Evolutionary conservation across 1,284 basidiomycete genomes (phyloP), one percentile per base, ranked within the genome.

Genomic region (Tetrapyrgos nigripes): DNA sequence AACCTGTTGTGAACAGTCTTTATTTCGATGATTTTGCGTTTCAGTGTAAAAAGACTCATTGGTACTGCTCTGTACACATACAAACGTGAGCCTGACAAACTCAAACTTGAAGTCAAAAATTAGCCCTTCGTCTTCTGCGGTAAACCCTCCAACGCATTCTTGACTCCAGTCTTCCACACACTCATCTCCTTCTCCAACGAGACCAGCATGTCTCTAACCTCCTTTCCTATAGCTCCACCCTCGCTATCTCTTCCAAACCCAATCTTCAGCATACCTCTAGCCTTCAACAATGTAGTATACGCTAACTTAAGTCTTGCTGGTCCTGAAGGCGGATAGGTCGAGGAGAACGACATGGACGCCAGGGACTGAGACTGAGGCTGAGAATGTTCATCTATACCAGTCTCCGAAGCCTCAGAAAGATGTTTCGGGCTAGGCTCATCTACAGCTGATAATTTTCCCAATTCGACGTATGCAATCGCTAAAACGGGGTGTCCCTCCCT

Each of bases 401-500:
- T 23, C 50, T 57, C 31, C 50, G 62, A 23, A 26, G 43, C 23
- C 29, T 3, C 56, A 57, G 51, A 60, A 54, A n/a, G 31, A 53
- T 23, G 58, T 28, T 26, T 31, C 28, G 28, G 55, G 23, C 29
- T 17, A 78, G 84, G 85, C 68, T 92, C 89, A 66, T 93, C 92
- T 0, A 92, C 88, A 0, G 86, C 83, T 5, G 95, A 79, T 3
- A 96, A 75, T 71, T 94, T 95, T 0, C 92, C 94, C 17, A 94
- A 78, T 68, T 96, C 93, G 1, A 90, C 87, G 5, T 91, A 76
- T 4, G 91, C 86, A 35, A 97, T 74, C 0, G 85, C 93, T 4
- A 92, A 82, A 0, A 90, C 83, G 0, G 96, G 95, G 71, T 97
- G 95, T 3, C 91, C 91, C 14, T 79, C 71, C 0, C 80, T 71